Base-by-base conservation (phyloP, 2,329 filamentous ascomycete species). In the Samsoniella hepiali region DNA sequence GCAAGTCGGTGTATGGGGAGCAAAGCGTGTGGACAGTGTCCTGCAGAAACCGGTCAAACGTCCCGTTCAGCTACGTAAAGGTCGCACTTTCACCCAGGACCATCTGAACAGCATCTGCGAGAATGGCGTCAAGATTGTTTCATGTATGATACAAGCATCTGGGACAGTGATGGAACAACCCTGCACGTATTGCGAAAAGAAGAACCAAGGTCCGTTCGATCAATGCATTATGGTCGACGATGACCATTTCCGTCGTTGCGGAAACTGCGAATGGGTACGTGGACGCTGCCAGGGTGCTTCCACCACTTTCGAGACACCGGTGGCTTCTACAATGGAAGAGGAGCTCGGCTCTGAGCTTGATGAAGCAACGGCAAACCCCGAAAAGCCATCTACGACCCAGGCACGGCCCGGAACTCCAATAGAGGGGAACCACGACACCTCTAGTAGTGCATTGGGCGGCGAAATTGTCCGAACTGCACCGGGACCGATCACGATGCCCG, bases 131-230 rank as follows among this genome's bases (percentile, higher is more conserved):
- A 47, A 47, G 32, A 32, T 50, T 40, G 31, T 36, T 32, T 36
- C 49, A 22, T 53, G 29, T 53, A 53, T 53, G 50, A 53, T 53
- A 53, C 50, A 53, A 53, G 50, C 50, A 32, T 32, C 50, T 53
- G 50, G 50, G 50, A 17, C 32, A 17, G 50, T 53, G 50, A 53
- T 53, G 50, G 29, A 53, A 34, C 27, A 53, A 34, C 29, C 50
- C n/a, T 53, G 50, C 50, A 32, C 29, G 50, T 53, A 53, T 53
- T 53, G 50, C 32, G 50, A 45, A 27, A 45, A 53, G 29, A 53
- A 32, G 29, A 53, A 53, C 29, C 50, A 36, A 34, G 50, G 50
- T 36, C 17, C 50, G 13, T 53, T 53, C 50, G 50, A 53, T 17
- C 29, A 53, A 32, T 53, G 50, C 50, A 53, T 53, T 34, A 53